Conservation (phyloP, 2,329 filamentous ascomycete species). For the Cercospora citrullina region DNA sequence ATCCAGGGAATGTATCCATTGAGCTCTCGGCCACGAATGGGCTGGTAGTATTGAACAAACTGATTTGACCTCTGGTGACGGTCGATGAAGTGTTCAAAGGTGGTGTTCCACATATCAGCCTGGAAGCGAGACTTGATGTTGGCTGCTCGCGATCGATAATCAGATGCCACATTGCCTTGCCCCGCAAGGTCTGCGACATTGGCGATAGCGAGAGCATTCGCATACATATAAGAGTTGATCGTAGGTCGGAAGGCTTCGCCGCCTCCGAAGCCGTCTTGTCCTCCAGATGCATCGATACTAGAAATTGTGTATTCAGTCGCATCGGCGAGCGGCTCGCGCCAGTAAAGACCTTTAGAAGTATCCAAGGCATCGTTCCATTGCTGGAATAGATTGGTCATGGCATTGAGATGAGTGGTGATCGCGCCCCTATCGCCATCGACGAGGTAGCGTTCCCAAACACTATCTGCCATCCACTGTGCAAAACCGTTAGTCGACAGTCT, state of each 20-base stretch:
- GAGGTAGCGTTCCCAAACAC: conserved; percentile 44
- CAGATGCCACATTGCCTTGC: conserved; percentile 23
- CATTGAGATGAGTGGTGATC: conserved; percentile 38
- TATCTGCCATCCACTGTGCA: conserved; percentile 41
- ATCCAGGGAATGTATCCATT: conserved; percentile 49
- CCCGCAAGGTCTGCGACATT: conserved; percentile 41
- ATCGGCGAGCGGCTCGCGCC: conserved; percentile 46
- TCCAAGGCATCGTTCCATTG: conserved; percentile 45
- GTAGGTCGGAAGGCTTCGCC: conserved; percentile 47
- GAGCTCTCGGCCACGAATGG: conserved; percentile 47
- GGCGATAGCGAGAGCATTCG: conserved; percentile 47
- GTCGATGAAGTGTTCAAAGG: conserved; percentile 49
- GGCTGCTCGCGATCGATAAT: conserved; percentile 34
- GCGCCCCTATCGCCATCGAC: conserved; percentile 44
- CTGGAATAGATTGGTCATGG: conserved; percentile 43
- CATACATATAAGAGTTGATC: conserved; percentile 50
- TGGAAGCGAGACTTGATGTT: conserved; percentile 44
- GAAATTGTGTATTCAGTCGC: conserved; percentile 51
- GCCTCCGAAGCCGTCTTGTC: conserved; percentile 44
- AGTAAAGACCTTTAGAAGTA: conserved; percentile 45
- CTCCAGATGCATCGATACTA: conserved; percentile 46
- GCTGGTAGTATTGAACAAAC: conserved; percentile 44
- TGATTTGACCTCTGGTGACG: conserved; percentile 44
- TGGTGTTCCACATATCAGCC: conserved; percentile 47
- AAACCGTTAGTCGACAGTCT: not conserved